Evolutionary conservation across 164 flowering plant species (phyloP).

Genomic region (Annona cherimola): DNA sequence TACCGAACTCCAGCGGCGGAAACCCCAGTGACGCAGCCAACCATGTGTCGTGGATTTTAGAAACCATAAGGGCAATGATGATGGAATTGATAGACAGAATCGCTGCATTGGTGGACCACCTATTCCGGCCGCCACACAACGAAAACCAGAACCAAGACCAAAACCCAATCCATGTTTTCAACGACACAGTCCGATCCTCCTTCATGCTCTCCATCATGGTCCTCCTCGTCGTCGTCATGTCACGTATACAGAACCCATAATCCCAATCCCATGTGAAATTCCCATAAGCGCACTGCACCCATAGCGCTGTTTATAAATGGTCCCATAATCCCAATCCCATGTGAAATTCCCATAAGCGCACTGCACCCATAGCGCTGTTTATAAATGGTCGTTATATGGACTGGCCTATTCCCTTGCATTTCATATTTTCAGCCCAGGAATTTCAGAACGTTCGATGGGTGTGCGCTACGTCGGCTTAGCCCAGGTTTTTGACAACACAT

Average conservation of each 20-base stretch:
- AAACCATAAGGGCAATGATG: slow-evolving; percentile 32
- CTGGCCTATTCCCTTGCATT: too few species aligned
- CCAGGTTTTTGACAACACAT: too few species aligned
- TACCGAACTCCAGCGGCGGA: slow-evolving; percentile 11
- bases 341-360: too few species aligned
- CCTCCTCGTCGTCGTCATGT: slow-evolving; percentile 53
- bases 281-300: not conserved
- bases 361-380: too few species aligned
- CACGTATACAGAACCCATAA: slow-evolving; percentile 39
- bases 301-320: too few species aligned
- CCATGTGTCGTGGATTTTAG: slow-evolving; percentile 37
- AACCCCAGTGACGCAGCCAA: slow-evolving; percentile 10
- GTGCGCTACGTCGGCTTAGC: too few species aligned
- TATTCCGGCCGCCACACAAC: slow-evolving; percentile 23
- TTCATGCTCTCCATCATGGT: slow-evolving; percentile 59
- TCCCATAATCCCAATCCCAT: slow-evolving; percentile 19
- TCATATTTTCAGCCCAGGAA: too few species aligned
- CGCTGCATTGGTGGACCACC: slow-evolving; percentile 24
- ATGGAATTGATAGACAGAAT: slow-evolving; percentile 39
- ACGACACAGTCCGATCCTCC: slow-evolving; percentile 51
- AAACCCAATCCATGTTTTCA: slow-evolving; percentile 21
- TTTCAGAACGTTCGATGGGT: too few species aligned
- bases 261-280: not conserved
- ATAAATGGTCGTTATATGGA: not conserved
- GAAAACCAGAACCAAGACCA: slow-evolving; percentile 7